Evolutionary conservation across 345 rosid species (phyloP).

Genomic region (Euphorbia pulcherrima): DNA sequence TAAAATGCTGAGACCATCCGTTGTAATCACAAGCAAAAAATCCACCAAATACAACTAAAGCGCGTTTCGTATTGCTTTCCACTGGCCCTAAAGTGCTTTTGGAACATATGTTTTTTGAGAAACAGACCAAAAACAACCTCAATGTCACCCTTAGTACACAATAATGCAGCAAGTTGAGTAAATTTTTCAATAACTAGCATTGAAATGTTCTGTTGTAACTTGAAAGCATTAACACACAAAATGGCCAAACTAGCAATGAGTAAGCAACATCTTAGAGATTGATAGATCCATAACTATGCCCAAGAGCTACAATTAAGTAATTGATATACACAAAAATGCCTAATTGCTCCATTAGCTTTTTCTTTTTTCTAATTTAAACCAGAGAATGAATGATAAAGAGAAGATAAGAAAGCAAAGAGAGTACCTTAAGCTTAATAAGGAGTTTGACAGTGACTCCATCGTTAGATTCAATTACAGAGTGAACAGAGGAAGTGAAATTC

Average conservation of each 20-base stretch:
- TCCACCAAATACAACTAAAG: no score
- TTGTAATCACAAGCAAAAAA: no score
- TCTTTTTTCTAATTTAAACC: not conserved
- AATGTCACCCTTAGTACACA: no score
- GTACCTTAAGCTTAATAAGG: slow-evolving; percentile 74
- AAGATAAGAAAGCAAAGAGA: not conserved
- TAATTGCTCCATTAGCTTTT: not conserved
- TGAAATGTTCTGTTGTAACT: not conserved
- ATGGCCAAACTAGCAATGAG: not conserved
- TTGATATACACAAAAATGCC: not conserved
- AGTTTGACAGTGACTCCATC: slow-evolving; percentile 87
- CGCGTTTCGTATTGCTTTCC: no score
- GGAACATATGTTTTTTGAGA: not conserved
- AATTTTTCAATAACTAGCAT: not conserved
- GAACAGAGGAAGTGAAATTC: slow-evolving; percentile 67
- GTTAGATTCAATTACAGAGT: slow-evolving; percentile 59
- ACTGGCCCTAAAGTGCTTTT: no score
- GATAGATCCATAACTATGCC: not conserved
- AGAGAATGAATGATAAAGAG: not conserved
- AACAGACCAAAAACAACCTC: no score
- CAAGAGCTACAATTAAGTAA: not conserved
- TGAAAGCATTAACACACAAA: not conserved
- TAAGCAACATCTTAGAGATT: not conserved
- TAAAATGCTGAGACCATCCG: not conserved
- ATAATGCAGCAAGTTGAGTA: no score